Conservation (phyloP, 768 basidiomycete genomes). For the Trametes cinnabarina region DNA sequence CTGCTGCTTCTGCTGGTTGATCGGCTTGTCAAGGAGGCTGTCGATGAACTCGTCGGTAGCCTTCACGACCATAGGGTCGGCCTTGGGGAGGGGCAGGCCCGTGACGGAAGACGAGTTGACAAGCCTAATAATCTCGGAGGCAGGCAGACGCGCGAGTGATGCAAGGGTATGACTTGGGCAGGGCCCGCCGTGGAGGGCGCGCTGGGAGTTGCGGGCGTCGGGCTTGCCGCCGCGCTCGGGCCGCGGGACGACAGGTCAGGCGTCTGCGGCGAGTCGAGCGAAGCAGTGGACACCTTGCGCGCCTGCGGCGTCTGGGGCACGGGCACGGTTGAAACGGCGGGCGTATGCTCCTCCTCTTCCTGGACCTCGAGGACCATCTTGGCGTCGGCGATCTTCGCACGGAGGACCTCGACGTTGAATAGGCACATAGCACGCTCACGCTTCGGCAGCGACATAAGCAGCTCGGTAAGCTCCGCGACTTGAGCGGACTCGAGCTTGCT, state of each 20-base stretch:
- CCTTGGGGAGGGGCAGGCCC: slow-evolving; percentile 61
- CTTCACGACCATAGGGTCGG: slow-evolving; percentile 65
- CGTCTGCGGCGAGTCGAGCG: slow-evolving; percentile 58
- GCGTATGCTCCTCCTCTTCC: slow-evolving; percentile 50
- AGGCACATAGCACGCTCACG: slow-evolving; percentile 88
- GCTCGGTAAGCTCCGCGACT: slow-evolving; percentile 65
- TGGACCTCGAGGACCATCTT: slow-evolving; percentile 77
- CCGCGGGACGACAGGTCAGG: slow-evolving; percentile 76
- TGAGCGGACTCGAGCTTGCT: slow-evolving; percentile 58
- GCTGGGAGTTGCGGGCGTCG: slow-evolving; percentile 61
- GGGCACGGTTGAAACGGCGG: slow-evolving; percentile 36
- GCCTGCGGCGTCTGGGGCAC: slow-evolving; percentile 59
- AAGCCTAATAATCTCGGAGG: slow-evolving; percentile 69
- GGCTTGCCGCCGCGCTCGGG: slow-evolving; percentile 69
- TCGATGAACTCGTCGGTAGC: slow-evolving; percentile 84
- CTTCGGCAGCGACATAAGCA: slow-evolving; percentile 85
- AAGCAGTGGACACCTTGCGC: slow-evolving; percentile 46
- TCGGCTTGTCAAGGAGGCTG: slow-evolving; percentile 72
- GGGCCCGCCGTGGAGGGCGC: slow-evolving; percentile 25
- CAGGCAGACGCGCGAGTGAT: slow-evolving; percentile 70
- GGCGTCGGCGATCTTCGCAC: slow-evolving; percentile 77
- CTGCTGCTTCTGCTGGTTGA: slow-evolving; percentile 39
- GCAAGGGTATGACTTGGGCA: slow-evolving; percentile 56
- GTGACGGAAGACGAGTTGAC: slow-evolving; percentile 45
- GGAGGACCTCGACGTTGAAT: slow-evolving; percentile 80